Percentiles rank a stretch among this genome's conserved stretches.
These are phyloP conservation scores for Starmerella scarabaei DNA, from an alignment of 805 yeast genomes.

Conservation along the genomic window DNA sequence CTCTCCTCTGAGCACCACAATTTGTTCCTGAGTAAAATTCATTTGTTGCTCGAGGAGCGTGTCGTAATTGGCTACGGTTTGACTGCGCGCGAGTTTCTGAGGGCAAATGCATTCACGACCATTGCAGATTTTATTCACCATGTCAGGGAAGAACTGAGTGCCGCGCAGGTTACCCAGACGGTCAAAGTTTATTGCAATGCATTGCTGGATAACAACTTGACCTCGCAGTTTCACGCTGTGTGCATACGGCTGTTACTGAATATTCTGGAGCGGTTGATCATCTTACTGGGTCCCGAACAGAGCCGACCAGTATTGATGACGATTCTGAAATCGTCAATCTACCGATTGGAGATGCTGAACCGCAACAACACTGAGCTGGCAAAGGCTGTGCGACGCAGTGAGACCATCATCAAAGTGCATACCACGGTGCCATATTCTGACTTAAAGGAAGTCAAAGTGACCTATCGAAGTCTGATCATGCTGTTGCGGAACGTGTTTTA, in stretches of 20 bases:
- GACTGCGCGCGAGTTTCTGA: conserved; percentile 75
- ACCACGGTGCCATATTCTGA: conserved; percentile 46
- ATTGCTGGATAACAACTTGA: conserved; percentile 66
- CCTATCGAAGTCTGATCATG: conserved; percentile 78
- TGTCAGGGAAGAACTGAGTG: conserved; percentile 68
- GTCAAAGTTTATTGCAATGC: conserved; percentile 70
- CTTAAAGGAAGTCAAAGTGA: conserved; percentile 72
- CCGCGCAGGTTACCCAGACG: conserved; percentile 76
- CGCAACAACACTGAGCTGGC: conserved; percentile 22
- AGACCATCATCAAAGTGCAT: conserved; percentile 35
- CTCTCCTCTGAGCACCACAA: conserved; percentile 75
- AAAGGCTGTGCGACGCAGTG: conserved; percentile 33
- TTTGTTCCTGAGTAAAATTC: conserved; percentile 74
- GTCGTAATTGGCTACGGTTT: conserved; percentile 86
- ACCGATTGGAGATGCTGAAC: conserved; percentile 64
- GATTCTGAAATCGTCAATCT: conserved; percentile 78
- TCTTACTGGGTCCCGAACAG: conserved; percentile 67
- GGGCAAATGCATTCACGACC: conserved; percentile 88
- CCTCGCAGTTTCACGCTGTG: conserved; percentile 88
- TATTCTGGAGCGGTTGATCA: conserved; percentile 76
- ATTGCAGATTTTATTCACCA: conserved; percentile 94
- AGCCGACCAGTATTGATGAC: conserved; percentile 72
- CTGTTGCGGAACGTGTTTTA: conserved; percentile 81
- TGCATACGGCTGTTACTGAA: conserved; percentile 82
- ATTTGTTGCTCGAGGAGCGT: conserved; percentile 69